Conservation (phyloP, 345 rosid species). For the rapeseed (Brassica napus) region Da-Ae NC_063445.1:12920501-12921000, state of each 20-base stretch:
- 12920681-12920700: neutral
- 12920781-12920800: neutral
- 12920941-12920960: no score
- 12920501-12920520: no score
- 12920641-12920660: neutral
- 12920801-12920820: no score
- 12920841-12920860: neutral
- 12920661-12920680: slow-evolving; percentile 26
- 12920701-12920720: neutral
- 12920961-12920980: no score
- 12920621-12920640: no score
- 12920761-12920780: neutral
- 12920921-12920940: no score
- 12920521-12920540: no score
- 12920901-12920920: neutral
- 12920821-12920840: no score
- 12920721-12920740: neutral
- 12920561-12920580: no score
- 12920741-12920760: neutral
- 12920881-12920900: neutral
- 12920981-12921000: neutral
- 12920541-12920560: no score
- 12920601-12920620: no score
- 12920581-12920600: no score
- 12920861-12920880: neutral